These are phyloP conservation scores for Plasmodium relictum DNA, from an alignment of 169 alveolate genomes.

Conservation along the genomic window DNA sequence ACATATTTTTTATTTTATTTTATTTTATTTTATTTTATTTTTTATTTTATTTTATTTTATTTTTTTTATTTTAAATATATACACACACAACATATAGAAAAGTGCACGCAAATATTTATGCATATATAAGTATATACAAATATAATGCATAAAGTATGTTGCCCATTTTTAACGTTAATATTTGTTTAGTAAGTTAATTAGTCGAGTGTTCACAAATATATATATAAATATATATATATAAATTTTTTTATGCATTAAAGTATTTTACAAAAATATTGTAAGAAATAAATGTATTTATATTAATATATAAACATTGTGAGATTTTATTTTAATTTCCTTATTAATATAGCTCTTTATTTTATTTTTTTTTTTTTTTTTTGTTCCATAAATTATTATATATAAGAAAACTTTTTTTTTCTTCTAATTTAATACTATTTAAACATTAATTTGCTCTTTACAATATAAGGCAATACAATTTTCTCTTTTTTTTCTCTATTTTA, in stretches of 20 bases:
- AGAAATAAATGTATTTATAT: not conserved
- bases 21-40: too few species aligned
- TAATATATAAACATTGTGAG: slow-evolving; percentile 10
- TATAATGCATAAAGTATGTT: not conserved
- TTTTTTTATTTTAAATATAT: not conserved
- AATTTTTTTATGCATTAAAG: slow-evolving; percentile 1
- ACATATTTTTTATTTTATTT: not conserved
- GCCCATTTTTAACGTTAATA: too few species aligned
- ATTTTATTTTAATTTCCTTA: slow-evolving; percentile 12
- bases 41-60: too few species aligned
- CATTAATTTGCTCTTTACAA: not conserved
- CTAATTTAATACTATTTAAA: not conserved
- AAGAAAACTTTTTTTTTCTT: not conserved
- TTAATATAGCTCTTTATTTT: not conserved
- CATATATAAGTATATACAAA: not conserved
- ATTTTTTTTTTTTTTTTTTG: not conserved
- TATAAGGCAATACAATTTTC: not conserved
- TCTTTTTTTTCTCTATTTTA: not conserved
- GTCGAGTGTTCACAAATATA: not conserved
- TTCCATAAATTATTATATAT: not conserved
- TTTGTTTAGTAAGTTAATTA: too few species aligned
- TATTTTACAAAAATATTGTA: slow-evolving; percentile 13
- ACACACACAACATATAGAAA: not conserved
- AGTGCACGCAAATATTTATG: not conserved
- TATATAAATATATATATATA: not conserved